Conservation (phyloP, 225 moss, liverwort and hornwort genomes). For the Bryoerythrophyllum caledonicum region DNA sequence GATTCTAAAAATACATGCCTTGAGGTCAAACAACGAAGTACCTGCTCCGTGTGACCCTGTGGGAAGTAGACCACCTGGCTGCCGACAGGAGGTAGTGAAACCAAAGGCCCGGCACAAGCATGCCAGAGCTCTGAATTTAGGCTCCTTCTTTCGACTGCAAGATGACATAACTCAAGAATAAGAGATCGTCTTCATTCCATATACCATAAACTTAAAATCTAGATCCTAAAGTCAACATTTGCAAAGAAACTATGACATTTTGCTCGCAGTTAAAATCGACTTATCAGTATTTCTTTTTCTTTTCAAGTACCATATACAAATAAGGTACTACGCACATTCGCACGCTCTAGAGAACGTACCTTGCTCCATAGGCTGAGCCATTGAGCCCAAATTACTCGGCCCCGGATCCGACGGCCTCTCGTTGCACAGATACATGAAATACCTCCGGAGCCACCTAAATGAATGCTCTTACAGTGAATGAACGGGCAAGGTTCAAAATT, state of each 20-base stretch:
- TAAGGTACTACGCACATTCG: constrained; percentile 5
- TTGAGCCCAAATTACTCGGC: constrained; percentile 28
- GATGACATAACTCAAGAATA: constrained; percentile 19
- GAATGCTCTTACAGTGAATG: constrained; percentile 10
- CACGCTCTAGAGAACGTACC: constrained; percentile 36
- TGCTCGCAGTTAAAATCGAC: neutral
- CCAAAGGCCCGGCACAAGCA: constrained; percentile 61
- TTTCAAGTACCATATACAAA: neutral
- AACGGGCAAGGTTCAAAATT: constrained; percentile 14
- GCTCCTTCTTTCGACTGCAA: constrained; percentile 58
- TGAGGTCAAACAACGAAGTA: constrained; percentile 24
- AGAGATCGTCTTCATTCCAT: constrained; percentile 15
- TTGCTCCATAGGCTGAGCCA: constrained; percentile 52
- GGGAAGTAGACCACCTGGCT: constrained; percentile 58
- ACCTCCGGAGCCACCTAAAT: constrained; percentile 7
- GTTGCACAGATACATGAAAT: constrained; percentile 39
- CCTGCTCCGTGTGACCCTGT: constrained; percentile 65
- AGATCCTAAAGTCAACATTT: constrained; percentile 4
- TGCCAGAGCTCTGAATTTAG: constrained; percentile 63
- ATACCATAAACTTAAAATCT: neutral
- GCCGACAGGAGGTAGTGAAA: constrained; percentile 56
- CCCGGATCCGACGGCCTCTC: constrained; percentile 35
- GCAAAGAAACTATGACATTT: constrained; percentile 6
- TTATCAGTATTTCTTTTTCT: constrained; percentile 14
- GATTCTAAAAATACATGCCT: constrained; percentile 6